phyloP scores from a whole-genome alignment of 1,284 basidiomycete species.

The Cutaneotrichosporon sp. region DNA sequence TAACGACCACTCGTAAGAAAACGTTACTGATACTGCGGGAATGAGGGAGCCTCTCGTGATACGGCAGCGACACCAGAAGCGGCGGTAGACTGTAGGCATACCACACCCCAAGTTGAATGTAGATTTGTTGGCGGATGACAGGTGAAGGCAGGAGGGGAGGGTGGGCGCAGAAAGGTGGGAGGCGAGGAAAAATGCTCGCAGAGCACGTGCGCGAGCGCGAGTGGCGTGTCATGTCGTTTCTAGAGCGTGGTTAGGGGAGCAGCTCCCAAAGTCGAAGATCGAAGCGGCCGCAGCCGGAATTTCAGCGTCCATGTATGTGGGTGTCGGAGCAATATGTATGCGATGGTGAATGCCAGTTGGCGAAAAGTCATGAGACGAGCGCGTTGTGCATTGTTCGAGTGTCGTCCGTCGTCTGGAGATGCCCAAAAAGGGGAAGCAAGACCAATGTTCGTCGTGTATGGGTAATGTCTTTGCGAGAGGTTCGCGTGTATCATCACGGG shows the following conservation, averaged over 20 bases:
- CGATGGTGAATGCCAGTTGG: neutral
- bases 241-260: neutral
- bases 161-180: neutral
- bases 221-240: slow-evolving; percentile 9
- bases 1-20: slow-evolving; percentile 18
- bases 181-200: slow-evolving; percentile 3
- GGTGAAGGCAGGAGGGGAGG: neutral
- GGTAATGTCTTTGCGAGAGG: neutral
- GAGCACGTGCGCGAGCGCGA: slow-evolving; percentile 5
- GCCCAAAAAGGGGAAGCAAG: slow-evolving; percentile 2
- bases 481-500: neutral
- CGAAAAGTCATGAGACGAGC: slow-evolving; percentile 1
- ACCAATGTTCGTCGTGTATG: slow-evolving; percentile 4
- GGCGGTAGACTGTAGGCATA: neutral
- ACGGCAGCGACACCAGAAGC: neutral
- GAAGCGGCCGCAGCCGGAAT: slow-evolving; percentile 10
- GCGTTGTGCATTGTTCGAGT: slow-evolving; percentile 1
- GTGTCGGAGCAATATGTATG: neutral
- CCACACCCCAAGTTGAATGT: neutral
- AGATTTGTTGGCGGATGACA: neutral
- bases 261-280: slow-evolving; percentile 1
- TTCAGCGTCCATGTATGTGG: slow-evolving; percentile 4
- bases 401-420: slow-evolving; percentile 6
- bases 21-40: slow-evolving; percentile 14
- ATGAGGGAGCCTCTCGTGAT: neutral